Conservation (phyloP, 495 filamentous ascomycete genomes). For the Podospora pseudopauciseta region DNA sequence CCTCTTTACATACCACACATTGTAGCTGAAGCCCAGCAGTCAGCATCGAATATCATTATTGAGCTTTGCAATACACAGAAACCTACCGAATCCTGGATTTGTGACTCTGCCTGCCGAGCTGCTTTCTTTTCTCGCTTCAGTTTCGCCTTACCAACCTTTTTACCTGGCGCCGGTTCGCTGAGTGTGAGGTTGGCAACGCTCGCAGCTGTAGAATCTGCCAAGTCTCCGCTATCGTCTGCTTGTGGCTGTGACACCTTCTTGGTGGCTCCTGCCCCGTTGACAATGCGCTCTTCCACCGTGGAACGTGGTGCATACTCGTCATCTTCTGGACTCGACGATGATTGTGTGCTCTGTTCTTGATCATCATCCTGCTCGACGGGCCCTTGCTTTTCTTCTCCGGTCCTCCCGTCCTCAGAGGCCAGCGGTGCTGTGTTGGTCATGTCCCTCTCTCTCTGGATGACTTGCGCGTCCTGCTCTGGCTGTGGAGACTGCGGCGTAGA, state of each 20-base stretch:
- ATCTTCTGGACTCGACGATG: constrained; percentile 28
- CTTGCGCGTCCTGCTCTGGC: not conserved
- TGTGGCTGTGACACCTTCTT: not conserved
- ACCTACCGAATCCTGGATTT: constrained; percentile 35
- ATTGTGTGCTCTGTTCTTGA: constrained; percentile 1
- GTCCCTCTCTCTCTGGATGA: not conserved
- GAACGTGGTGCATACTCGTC: constrained; percentile 46
- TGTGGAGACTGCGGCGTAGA: constrained; percentile 42
- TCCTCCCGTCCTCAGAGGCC: not conserved
- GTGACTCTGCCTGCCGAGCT: constrained; percentile 50
- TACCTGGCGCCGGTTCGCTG: constrained; percentile 23
- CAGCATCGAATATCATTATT: not conserved
- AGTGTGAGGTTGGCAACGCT: constrained; percentile 21
- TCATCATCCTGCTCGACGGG: not conserved
- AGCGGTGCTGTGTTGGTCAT: not conserved
- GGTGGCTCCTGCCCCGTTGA: constrained; percentile 1
- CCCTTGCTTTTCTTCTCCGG: not conserved
- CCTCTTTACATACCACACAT: constrained; percentile 61
- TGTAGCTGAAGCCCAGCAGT: constrained; percentile 34
- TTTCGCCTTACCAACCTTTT: constrained; percentile 81
- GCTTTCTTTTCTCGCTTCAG: constrained; percentile 80
- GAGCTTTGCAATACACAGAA: not conserved
- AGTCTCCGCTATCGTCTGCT: not conserved
- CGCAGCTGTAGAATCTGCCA: constrained; percentile 13
- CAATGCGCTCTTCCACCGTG: constrained; percentile 38